Base-by-base conservation (phyloP, 805 yeast genomes). In the Saccharomycopsis babjevae region DNA sequence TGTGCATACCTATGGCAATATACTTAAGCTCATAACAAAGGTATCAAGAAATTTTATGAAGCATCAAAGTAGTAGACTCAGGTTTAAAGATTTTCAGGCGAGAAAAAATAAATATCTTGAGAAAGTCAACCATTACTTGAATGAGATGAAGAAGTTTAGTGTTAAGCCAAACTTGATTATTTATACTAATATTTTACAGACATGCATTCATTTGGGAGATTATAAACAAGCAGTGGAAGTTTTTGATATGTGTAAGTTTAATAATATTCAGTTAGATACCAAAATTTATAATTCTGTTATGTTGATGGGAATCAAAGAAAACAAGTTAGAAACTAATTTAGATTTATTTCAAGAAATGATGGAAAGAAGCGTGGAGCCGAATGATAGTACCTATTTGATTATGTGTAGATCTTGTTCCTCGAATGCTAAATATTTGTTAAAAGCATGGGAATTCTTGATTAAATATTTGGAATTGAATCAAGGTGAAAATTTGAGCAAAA, bases 211-310 rank as follows among this genome's bases (percentile, higher is more conserved):
- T 59, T 68, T 77, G 58, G 74, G 69, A 61, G 80, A 81, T 59
- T 82, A 77, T 63, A 70, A 75, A 18, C 83, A 86, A 64, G 96
- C 96, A 0, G 79, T 81, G 60, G 83, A 83, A 54, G 75, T 88
- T 1, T 94, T 94, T 72, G 90, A 86, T 65, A 83, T 89, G 64
- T 84, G 94, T 91, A 93, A 90, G 69, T 93, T 89, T 0, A 68
- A 76, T 4, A 74, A 76, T 32, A 83, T 91, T 16, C 79, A 82
- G 57, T 97, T 98, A 0, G 87, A 84, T 56, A 68, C 81, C 0
- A 72, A 73, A 18, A 82, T 91, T 1, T 94, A 91, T 71, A 83
- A 85, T 61, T 81, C 87, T 5, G 82, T 91, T 76, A 81, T 93
- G 13, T 77, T 83, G 11, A 76, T 89, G 7, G 83, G 88, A 64